Evolutionary conservation across 2,329 filamentous ascomycete genomes (phyloP), one percentile per base, ranked within the genome.

Genomic region (Leptographium procerum): DNA sequence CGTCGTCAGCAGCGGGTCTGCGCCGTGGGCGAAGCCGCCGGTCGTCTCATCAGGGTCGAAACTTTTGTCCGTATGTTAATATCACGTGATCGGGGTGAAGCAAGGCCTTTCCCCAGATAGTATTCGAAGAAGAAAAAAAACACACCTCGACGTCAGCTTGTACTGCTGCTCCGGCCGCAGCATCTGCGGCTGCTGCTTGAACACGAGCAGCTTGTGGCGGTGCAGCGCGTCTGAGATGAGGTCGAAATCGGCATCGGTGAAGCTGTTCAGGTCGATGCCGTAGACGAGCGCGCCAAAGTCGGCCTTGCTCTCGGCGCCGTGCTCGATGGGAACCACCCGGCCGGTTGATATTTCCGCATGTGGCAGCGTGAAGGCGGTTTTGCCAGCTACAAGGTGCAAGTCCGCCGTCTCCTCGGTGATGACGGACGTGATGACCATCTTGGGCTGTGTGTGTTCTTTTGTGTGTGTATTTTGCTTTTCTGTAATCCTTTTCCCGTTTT

Each of bases 11-110:
- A 68, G 66, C 1, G 70, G 71, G 51, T 72, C 69, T 4, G 65
- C 66, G 24, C 70, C 70, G 55, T 72, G 71, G 11, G 71, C 70
- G 33, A 71, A 73, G 1, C 70, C 70, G 16, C 71, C 69, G 1
- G 69, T 70, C 9, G 63, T 70, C 68, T 69, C 65, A 0, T 69
- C 65, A 0, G 69, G 70, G 59, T 72, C 70, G 40, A 72, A 69
- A 52, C 68, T 65, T 52, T 54, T 6, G 36, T 5, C 31, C 31
- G 31, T 54, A 62, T 58, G 52, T 40, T 34, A 50, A 26, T 1
- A 11, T 50, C 47, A 50, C 47, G 47, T 50, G 47, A 50, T 14
- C 3, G 10, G 11, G 11, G 33, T 7, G 8, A 5, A 36, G 24
- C n/a, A 14, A 13, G 52, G 13, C 48, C n/a, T n/a, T n/a, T n/a